Evolutionary conservation across 805 yeast genomes (phyloP), one percentile per base, ranked within the genome.

Genomic region (Starmerella sp.): DNA sequence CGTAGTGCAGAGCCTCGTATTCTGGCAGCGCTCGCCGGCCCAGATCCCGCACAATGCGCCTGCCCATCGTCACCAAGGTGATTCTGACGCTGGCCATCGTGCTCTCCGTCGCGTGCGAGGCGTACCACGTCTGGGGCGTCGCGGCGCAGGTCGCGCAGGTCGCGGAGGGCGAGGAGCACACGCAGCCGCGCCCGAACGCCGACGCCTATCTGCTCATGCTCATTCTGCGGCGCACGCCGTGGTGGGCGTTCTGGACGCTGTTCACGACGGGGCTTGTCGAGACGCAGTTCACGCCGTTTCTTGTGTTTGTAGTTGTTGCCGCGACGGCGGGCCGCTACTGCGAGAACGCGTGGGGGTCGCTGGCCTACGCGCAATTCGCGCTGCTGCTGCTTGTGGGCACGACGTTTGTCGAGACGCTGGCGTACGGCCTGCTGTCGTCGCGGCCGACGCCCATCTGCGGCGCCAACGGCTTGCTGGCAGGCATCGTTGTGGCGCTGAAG

Each of bases 271-370:
- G 75, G 14, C 72, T 78, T 54, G 73, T 77, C 17, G 82, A 78
- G 54, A 74, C 73, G 45, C 71, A 70, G 39, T 51, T 76, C 17
- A 43, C 75, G 13, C 69, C 76, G 3, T 69, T 75, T 11, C 45
- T 71, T 6, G 61, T 72, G 7, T 67, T 77, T 28, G 62, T 73
- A 28, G 55, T 71, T 28, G 65, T 75, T 14, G 61, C 78, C 11
- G 68, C 73, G 52, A 78, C 76, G 61, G 75, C 84, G 37, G 87
- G 86, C 4, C 72, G 77, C 51, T 84, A 80, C 69, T 75, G 83
- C 60, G 90, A 84, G 63, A 75, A 75, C 57, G 74, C 77, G 41
- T 84, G 90, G 89, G 79, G 83, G 4, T 63, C 78, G 32, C 69
- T 64, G 45, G 84, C 80, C 60, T 69, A 79, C 57, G 61, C 75